Base-by-base conservation (phyloP, 805 yeast genomes). In the Huiozyma naganishii region DNA sequence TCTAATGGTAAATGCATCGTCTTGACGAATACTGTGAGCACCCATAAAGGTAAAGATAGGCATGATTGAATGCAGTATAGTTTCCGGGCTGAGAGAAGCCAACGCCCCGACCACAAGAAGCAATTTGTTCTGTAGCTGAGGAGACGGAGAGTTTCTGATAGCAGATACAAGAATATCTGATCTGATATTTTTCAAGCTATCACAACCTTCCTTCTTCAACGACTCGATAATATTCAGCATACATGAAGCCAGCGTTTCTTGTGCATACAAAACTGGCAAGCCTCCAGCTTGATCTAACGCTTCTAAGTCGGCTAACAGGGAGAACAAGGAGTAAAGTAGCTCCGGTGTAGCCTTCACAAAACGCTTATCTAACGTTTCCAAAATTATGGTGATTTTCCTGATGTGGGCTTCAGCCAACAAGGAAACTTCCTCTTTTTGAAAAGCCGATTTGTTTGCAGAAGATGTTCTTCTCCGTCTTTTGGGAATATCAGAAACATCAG, bases 21-120 rank as follows among this genome's bases (percentile, higher is more conserved):
- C 98, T 65, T 92, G 96, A 56, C 95, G 81, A 42, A 92, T 77
- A 10, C 97, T 89, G 57, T 88, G 95, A 9, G 97, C 95, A 47
- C 98, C 98, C 97, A 92, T 92, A 55, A 92, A 92, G 1, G 98
- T 92, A 70, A 92, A 92, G 41, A 92, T 90, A n/a, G 98, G 98
- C 98, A 92, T 92, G 7, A 92, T 95, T 2, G 96, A 84, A 65
- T 92, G 97, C 43, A 92, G 69, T 29, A 92, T 88, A 29, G 83
- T 77, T 57, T 90, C 97, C 7, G 97, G 96, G 9, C 90, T 84
- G 44, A 92, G 66, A 0, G 87, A 71, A 0, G 97, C 97, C 52
- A 92, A 68, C 40, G 87, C 82, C 2, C 97, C 83, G 52, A 92
- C 79, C 28, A 92, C 90, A 46, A 90, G 68, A 46, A 92, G 68